phyloP scores from a whole-genome alignment of 1,284 basidiomycete species.

The Retiboletus flavoniger region DNA sequence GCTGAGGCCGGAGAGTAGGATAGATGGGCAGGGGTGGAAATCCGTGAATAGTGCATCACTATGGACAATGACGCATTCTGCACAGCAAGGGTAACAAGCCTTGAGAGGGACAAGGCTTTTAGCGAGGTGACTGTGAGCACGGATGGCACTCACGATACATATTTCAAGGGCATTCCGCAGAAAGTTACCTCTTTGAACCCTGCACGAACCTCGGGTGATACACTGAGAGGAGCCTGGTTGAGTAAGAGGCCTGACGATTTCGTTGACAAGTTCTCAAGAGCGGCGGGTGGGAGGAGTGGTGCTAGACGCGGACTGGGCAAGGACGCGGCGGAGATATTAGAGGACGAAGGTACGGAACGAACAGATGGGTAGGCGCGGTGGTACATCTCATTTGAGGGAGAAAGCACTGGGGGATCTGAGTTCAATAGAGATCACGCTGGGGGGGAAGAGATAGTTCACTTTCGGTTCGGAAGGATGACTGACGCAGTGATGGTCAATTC shows the following conservation, averaged over 20 bases:
- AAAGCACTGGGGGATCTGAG: conserved; percentile 28
- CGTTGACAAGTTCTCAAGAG: conserved; percentile 30
- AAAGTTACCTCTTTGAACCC: conserved; percentile 39
- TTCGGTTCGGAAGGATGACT: conserved; percentile 11
- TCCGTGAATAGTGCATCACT: conserved; percentile 95
- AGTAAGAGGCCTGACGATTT: conserved; percentile 35
- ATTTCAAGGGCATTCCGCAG: conserved; percentile 61
- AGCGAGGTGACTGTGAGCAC: not conserved
- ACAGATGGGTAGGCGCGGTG: conserved; percentile 42
- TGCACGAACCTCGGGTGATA: conserved; percentile 24
- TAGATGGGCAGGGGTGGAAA: conserved; percentile 71
- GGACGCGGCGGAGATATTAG: conserved; percentile 22
- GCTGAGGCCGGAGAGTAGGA: conserved; percentile 92
- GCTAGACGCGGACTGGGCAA: conserved; percentile 36
- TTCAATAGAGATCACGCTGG: conserved; percentile 14
- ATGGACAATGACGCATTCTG: conserved; percentile 96
- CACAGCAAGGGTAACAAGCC: conserved; percentile 88
- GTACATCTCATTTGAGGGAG: conserved; percentile 40
- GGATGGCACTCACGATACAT: conserved; percentile 52
- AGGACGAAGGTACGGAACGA: conserved; percentile 40
- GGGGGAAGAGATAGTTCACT: conserved; percentile 20
- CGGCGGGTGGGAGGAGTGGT: conserved; percentile 38
- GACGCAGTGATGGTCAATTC: not conserved
- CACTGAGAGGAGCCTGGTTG: conserved; percentile 34
- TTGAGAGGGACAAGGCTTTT: conserved; percentile 33